Conservation (phyloP, 129 eudicot genomes). For the Tagetes patula region DNA sequence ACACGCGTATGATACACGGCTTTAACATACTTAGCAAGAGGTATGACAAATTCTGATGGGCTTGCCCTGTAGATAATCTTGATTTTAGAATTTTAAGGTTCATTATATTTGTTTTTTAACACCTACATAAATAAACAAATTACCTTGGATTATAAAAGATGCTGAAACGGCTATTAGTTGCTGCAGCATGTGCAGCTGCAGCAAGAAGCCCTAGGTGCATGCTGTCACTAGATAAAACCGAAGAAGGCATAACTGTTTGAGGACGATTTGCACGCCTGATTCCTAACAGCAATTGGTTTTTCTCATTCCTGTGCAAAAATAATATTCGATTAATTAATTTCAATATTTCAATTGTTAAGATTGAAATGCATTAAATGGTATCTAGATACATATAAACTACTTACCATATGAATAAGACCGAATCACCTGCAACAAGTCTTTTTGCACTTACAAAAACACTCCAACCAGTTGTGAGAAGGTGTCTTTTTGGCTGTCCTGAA, state of each 20-base stretch:
- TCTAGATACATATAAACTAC: slow-evolving; percentile 1
- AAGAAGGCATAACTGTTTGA: slow-evolving; percentile 93
- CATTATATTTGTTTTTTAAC: neutral
- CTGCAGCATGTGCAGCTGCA: slow-evolving; percentile 97
- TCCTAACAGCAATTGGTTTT: slow-evolving; percentile 77
- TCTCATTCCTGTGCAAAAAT: slow-evolving; percentile 66
- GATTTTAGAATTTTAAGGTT: slow-evolving; percentile 9
- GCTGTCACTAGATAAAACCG: slow-evolving; percentile 94
- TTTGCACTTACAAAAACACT: slow-evolving; percentile 94
- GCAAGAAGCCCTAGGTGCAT: slow-evolving; percentile 98
- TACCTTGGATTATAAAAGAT: slow-evolving; percentile 92
- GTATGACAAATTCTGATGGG: slow-evolving; percentile 85
- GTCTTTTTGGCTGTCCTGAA: slow-evolving; percentile 94
- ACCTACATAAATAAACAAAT: neutral
- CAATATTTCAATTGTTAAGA: neutral
- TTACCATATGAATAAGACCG: slow-evolving; percentile 91
- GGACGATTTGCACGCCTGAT: slow-evolving; percentile 92
- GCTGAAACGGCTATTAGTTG: slow-evolving; percentile 92
- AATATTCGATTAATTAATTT: neutral
- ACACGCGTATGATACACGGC: slow-evolving; percentile 89
- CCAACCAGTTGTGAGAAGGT: slow-evolving; percentile 95
- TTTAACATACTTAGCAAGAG: slow-evolving; percentile 76
- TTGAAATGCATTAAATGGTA: neutral
- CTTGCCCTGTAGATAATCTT: slow-evolving; percentile 56
- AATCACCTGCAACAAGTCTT: slow-evolving; percentile 92